A percentile compares a stretch with the other conserved stretches of the same genome.
Conservation (phyloP, 2,329 filamentous ascomycete genomes). For the Alternaria infectoria region DNA sequence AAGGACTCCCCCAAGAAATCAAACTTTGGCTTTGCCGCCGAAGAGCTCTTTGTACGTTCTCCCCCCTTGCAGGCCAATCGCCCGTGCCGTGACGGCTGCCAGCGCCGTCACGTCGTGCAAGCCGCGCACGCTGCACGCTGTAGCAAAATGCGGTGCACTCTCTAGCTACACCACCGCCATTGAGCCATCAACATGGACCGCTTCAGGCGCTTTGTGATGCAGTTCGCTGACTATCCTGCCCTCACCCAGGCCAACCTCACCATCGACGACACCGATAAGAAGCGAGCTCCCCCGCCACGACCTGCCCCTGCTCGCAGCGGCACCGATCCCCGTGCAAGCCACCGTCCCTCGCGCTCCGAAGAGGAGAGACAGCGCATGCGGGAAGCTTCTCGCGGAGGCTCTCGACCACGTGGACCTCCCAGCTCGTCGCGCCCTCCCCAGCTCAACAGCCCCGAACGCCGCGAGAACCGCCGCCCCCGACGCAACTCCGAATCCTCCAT, state of each 20-base stretch:
- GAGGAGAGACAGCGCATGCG: conserved; percentile 51
- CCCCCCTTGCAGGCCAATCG: conserved; percentile 14
- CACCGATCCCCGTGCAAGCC: conserved; percentile 56
- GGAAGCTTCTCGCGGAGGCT: conserved; percentile 46
- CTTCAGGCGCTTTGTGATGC: conserved; percentile 46
- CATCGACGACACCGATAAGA: conserved; percentile 65
- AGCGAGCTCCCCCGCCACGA: conserved; percentile 40
- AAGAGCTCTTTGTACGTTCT: conserved; percentile 77
- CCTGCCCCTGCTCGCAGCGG: conserved; percentile 54
- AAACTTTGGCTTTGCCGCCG: conserved; percentile 60
- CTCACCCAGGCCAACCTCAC: conserved; percentile 68
- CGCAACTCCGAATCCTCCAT: conserved; percentile 83
- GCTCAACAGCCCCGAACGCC: conserved; percentile 47
- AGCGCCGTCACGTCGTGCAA: conserved; percentile 25
- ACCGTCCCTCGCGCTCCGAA: conserved; percentile 71
- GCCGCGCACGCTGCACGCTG: conserved; percentile 8
- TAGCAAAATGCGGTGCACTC: neutral
- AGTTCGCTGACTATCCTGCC: conserved; percentile 53
- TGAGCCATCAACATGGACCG: conserved; percentile 45
- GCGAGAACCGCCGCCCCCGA: conserved; percentile 62
- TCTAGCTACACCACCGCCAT: neutral
- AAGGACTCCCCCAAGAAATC: conserved; percentile 54
- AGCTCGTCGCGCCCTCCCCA: conserved; percentile 47
- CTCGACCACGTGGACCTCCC: conserved; percentile 47
- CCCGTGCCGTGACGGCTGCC: conserved; percentile 16